A percentile compares a stretch with the other conserved stretches of the same genome.
These are phyloP conservation scores for Aspergillus fischeri DNA, from an alignment of 2,329 filamentous ascomycete species.

Conservation along the genomic window DNA sequence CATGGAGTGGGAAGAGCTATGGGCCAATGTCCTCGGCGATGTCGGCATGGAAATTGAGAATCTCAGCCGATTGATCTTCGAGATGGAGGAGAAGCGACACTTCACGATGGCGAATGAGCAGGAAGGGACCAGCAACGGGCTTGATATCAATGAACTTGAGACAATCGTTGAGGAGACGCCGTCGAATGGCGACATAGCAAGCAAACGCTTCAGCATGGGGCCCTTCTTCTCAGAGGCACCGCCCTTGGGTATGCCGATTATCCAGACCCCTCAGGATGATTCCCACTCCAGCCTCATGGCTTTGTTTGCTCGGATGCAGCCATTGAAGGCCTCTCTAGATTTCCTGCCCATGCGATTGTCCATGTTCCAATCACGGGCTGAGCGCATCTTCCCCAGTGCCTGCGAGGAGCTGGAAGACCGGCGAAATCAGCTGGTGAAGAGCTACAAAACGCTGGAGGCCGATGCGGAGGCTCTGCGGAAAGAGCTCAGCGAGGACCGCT, in stretches of 20 bases:
- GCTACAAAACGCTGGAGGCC: conserved; percentile 80
- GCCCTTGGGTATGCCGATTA: conserved; percentile 35
- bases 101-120: conserved; percentile 66
- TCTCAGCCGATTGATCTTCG: conserved; percentile 77
- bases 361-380: conserved; percentile 75
- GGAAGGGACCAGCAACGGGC: conserved; percentile 40
- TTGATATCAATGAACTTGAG: conserved; percentile 84
- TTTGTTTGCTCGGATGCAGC: conserved; percentile 92
- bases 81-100: conserved; percentile 96
- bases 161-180: conserved; percentile 90
- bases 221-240: conserved; percentile 52
- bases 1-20: conserved; percentile 98
- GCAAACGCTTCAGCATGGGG: conserved; percentile 66
- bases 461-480: conserved; percentile 86
- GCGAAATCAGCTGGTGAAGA: conserved; percentile 69
- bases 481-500: conserved; percentile 90
- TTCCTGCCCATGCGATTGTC: conserved; percentile 93
- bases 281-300: conserved; percentile 81
- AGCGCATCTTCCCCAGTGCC: conserved; percentile 77
- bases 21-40: conserved; percentile 88
- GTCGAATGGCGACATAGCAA: conserved; percentile 49
- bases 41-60: conserved; percentile 86
- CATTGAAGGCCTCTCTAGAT: conserved; percentile 84
- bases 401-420: conserved; percentile 83
- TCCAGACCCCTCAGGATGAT: conserved; percentile 67